Conservation (phyloP, 202 grass and related monocot species). For the Dendrocalamus latiflorus region DNA sequence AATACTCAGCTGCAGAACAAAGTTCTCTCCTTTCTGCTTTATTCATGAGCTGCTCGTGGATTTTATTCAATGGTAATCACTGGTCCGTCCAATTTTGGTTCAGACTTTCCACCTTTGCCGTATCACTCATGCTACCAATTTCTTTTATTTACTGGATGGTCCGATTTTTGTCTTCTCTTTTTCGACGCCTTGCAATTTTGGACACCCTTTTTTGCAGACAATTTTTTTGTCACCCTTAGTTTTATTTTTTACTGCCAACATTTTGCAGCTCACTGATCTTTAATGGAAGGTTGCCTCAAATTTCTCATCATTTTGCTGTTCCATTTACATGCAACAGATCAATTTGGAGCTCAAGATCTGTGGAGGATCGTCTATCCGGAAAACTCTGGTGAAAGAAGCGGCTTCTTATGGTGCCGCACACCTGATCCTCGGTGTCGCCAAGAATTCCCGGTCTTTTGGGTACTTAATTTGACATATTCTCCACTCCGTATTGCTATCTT, state of each 20-base stretch:
- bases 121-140: neutral
- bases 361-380: constrained; percentile 52
- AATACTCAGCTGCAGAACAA: no score
- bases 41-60: neutral
- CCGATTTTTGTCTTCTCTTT: neutral
- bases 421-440: constrained; percentile 32
- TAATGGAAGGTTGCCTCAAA: neutral
- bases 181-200: neutral
- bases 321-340: constrained; percentile 35
- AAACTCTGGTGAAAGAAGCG: constrained; percentile 28
- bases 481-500: neutral
- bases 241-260: neutral
- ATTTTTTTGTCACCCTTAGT: neutral
- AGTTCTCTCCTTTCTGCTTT: no score
- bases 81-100: neutral
- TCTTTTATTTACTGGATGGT: neutral
- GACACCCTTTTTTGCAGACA: no score
- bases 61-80: neutral
- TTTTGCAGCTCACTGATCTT: neutral
- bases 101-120: neutral
- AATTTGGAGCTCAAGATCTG: constrained; percentile 85
- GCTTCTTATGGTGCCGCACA: constrained; percentile 39
- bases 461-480: constrained; percentile 22
- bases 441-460: constrained; percentile 58
- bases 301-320: constrained; percentile 10